These are phyloP conservation scores for Kwoniella shandongensis DNA, from an alignment of 768 basidiomycete species.

Conservation along the genomic window DNA sequence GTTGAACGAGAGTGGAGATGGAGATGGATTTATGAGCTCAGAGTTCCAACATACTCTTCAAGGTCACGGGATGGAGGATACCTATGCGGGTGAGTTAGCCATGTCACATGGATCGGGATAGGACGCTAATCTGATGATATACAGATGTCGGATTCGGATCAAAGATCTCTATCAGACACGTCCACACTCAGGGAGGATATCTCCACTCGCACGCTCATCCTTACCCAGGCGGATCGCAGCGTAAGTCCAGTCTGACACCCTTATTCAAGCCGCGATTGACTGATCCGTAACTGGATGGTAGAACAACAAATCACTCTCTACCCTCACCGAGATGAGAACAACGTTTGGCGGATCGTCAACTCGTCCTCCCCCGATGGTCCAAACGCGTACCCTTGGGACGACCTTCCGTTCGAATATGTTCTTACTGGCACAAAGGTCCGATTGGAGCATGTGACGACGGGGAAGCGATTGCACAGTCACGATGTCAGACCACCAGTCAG, in stretches of 20 bases:
- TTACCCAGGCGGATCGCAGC: constrained; percentile 86
- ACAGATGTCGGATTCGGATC: constrained; percentile 85
- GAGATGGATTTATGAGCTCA: constrained; percentile 98
- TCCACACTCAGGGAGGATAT: constrained; percentile 99
- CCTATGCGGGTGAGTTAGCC: constrained; percentile 69
- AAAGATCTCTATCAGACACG: constrained; percentile 75
- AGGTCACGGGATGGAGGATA: constrained; percentile 88
- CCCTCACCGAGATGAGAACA: constrained; percentile 96
- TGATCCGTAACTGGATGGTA: too few relatives aligned
- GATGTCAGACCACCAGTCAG: constrained; percentile 91
- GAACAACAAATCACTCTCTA: constrained; percentile 99
- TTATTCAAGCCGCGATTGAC: too few relatives aligned
- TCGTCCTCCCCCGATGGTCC: constrained; percentile 59
- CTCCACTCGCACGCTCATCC: constrained; percentile 89
- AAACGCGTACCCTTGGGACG: constrained; percentile 59
- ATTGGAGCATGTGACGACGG: constrained; percentile 73
- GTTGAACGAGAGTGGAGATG: constrained; percentile 85
- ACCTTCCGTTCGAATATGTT: constrained; percentile 64
- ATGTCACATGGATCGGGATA: background rate
- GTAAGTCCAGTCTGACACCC: constrained; percentile 58
- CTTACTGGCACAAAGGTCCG: constrained; percentile 70
- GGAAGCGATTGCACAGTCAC: constrained; percentile 90
- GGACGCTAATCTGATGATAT: background rate
- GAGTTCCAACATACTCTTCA: constrained; percentile 95
- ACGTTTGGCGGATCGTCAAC: constrained; percentile 83